Conservation (phyloP, 305 asterid species). For the Fraxinus xanthoxyloides region DNA sequence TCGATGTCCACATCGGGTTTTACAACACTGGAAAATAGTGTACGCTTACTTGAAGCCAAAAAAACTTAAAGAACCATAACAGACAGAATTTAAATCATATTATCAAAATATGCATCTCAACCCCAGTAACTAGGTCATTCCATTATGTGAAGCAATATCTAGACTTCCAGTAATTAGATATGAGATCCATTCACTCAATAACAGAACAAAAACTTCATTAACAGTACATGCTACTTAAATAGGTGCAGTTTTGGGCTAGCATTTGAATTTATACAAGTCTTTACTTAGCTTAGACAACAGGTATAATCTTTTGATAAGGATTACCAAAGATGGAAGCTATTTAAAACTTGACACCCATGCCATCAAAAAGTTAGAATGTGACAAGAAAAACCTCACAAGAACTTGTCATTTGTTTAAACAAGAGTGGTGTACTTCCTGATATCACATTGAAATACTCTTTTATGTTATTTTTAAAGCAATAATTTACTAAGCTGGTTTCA, state of each 20-base stretch:
- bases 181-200: neutral
- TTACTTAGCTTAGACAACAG: neutral
- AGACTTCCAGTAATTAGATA: neutral
- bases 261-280: neutral
- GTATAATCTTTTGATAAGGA: neutral
- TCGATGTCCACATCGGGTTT: neutral
- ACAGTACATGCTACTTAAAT: neutral
- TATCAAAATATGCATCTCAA: constrained; percentile 15
- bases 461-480: neutral
- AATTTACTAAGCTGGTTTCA: neutral
- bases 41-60: constrained; percentile 8
- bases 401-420: neutral
- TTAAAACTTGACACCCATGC: neutral
- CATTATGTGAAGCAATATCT: neutral
- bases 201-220: neutral
- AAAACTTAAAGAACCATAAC: constrained; percentile 12
- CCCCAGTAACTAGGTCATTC: constrained; percentile 1
- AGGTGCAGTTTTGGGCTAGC: neutral
- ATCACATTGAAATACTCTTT: neutral
- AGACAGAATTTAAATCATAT: neutral
- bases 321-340: neutral
- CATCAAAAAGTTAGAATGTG: neutral
- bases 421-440: neutral
- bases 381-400: neutral
- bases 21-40: neutral